A percentile compares a stretch with the other conserved stretches of the same genome.
Conservation (phyloP, 176 grass and related monocot species). For the Alloteropsis semialata region DNA sequence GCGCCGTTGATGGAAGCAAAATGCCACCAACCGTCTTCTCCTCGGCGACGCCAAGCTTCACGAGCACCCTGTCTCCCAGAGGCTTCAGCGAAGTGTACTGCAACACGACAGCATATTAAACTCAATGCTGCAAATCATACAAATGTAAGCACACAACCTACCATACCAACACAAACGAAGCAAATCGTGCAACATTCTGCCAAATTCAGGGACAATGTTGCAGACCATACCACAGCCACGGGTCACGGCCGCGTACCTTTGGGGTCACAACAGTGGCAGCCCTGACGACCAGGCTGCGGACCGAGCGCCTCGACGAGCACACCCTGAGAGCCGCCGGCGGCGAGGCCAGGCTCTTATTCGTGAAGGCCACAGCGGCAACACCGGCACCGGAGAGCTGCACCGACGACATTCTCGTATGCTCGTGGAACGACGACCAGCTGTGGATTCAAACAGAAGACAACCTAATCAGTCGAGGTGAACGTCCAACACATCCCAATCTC, state of each 20-base stretch:
- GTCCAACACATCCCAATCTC: not conserved
- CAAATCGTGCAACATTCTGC: not conserved
- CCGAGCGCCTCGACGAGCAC: not conserved
- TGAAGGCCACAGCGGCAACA: slow-evolving; percentile 24
- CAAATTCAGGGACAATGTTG: too few relatives aligned
- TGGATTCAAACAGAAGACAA: not conserved
- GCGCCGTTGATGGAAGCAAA: slow-evolving; percentile 67
- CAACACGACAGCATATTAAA: not conserved
- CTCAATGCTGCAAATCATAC: not conserved
- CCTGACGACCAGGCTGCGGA: slow-evolving; percentile 48
- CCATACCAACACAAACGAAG: too few relatives aligned
- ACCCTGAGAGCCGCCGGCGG: not conserved
- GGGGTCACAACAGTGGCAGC: slow-evolving; percentile 68
- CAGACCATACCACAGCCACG: too few relatives aligned
- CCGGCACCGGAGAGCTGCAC: slow-evolving; percentile 40
- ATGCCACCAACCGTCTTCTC: slow-evolving; percentile 84
- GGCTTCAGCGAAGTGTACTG: slow-evolving; percentile 92
- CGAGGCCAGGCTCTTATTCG: slow-evolving; percentile 23
- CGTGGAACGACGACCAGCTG: not conserved
- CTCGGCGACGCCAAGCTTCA: slow-evolving; percentile 66
- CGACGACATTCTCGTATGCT: slow-evolving; percentile 34
- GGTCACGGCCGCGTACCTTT: slow-evolving; percentile 34
- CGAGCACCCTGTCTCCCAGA: slow-evolving; percentile 73
- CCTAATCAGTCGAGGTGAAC: not conserved
- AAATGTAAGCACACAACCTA: not conserved